phyloP scores from a whole-genome alignment of 2,329 filamentous ascomycete species.

The Penicillium sp. region DNA sequence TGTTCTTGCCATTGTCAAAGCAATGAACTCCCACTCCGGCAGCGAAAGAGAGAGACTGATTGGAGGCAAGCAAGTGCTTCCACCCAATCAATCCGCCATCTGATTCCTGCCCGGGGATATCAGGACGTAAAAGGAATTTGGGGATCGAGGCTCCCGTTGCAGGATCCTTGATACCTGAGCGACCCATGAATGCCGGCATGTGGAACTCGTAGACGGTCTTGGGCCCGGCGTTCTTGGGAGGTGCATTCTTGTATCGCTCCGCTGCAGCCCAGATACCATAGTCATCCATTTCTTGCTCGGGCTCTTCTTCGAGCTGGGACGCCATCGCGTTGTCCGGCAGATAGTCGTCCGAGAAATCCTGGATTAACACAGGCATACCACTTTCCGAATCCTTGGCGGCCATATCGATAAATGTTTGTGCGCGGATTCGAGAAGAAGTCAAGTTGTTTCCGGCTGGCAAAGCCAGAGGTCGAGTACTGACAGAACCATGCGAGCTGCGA shows the following conservation, averaged over 20 bases:
- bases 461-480: conserved; percentile 43
- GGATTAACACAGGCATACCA: conserved; percentile 45
- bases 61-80: conserved; percentile 47
- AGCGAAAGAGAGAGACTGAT: conserved; percentile 42
- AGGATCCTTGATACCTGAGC: conserved; percentile 32
- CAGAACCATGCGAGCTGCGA: conserved; percentile 46
- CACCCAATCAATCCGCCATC: conserved; percentile 49
- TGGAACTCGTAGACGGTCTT: conserved; percentile 44
- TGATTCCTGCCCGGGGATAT: conserved; percentile 44
- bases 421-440: conserved; percentile 48
- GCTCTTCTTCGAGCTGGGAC: conserved; percentile 32
- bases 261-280: conserved; percentile 32
- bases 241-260: conserved; percentile 26
- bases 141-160: conserved; percentile 37
- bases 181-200: conserved; percentile 47
- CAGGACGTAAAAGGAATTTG: conserved; percentile 44
- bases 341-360: conserved; percentile 44
- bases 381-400: conserved; percentile 44
- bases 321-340: conserved; percentile 38
- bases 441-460: conserved; percentile 48
- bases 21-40: conserved; percentile 38
- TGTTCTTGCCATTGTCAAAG: conserved; percentile 30
- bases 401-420: conserved; percentile 49
- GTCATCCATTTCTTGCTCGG: conserved; percentile 39
- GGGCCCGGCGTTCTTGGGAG: conserved; percentile 29